Evolutionary conservation across 1,139 yeast genomes (phyloP), one percentile per base, ranked within the genome.

Genomic region (Yamadazyma epiphylla): DNA sequence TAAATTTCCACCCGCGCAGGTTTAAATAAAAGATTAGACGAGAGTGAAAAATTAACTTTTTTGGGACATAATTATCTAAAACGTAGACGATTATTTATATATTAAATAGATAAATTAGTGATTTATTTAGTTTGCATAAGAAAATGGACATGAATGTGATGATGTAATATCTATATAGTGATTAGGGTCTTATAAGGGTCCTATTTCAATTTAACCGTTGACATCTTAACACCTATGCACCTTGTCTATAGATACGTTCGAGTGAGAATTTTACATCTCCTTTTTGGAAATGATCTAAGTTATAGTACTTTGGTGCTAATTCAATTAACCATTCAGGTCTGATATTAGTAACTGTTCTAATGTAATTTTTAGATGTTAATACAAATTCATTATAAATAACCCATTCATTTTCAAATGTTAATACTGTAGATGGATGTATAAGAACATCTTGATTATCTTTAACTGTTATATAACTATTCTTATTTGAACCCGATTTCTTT

Each of bases 361-460:
- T 87, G 55, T 91, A 91, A 55, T 91, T 91, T 58, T 89, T 86
- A 15, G 94, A 77, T 3, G 98, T 91, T 42, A 91, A 70, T 23
- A 91, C 98, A 62, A 91, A 86, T 60, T 91, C 98, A 57, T 91
- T 86, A 67, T 91, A 91, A 32, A 91, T 71, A 26, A 91, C 87
- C 94, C 95, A 91, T 53, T 89, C 96, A 37, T 80, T 81, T 39
- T 86, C 94, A 40, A 78, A 81, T 14, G 85, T 81, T 41, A 91
- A 63, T 9, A 88, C 96, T 1, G 96, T 85, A 33, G 94, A 80
- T 35, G 98, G 98, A 55, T 91, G 98, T 25, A 91, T 70, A 46
- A 88, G 63, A 11, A 91, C 98, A 39, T 89, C 97, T 62, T 91
- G 98, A 56, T 89, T 88, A 58, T 91, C 98, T 60, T 88, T 88